Evolutionary conservation across 345 rosid species (phyloP), one percentile per base, ranked within the genome.

Genomic region (Euphorbia peplus): DNA sequence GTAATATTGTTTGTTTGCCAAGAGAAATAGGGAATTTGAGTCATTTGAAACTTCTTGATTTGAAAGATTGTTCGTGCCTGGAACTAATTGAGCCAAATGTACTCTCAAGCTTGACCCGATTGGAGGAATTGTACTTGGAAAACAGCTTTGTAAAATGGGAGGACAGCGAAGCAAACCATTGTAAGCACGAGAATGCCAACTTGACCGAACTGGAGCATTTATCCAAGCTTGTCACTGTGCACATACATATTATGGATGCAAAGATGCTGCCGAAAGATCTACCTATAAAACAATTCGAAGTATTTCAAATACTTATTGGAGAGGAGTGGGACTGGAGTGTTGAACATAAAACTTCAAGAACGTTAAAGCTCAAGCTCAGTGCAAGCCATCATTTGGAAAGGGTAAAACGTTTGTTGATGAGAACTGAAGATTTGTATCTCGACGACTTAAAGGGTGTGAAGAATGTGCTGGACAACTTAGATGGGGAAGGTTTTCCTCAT

Each of bases 71-170:
- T 52, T 8, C 22, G 1, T 12, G 18, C 12, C 76, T 80, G 21
- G 18, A 35, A 60, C 25, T 28, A 4, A 77, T 80, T 24, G 19
- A 60, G 1, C 70, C 84, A 28, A 53, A 47, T 57, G 60, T 77
- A 0, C 13, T 80, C 1, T 37, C 73, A 54, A 41, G 48, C 0
- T 50, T 80, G 46, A 30, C 64, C 7, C 21, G 1, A 7, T 30
- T 80, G 32, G 81, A 80, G 32, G 83, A 76, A 1, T 44, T 80
- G 9, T 46, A 21, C 18, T 32, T 76, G 54, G 44, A n/a, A 13
- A 52, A 52, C 25, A 52, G 56, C 56, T 52, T 52, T 52, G 14
- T n/a, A n/a, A 22, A 52, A 3, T 80, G 83, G 83, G 79, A 68
- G 2, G 7, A 1, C 13, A 53, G 53, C 9, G 72, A 53, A 10